Base-by-base conservation (phyloP, 306 rosid species). In the Sicyos baderoa region DNA sequence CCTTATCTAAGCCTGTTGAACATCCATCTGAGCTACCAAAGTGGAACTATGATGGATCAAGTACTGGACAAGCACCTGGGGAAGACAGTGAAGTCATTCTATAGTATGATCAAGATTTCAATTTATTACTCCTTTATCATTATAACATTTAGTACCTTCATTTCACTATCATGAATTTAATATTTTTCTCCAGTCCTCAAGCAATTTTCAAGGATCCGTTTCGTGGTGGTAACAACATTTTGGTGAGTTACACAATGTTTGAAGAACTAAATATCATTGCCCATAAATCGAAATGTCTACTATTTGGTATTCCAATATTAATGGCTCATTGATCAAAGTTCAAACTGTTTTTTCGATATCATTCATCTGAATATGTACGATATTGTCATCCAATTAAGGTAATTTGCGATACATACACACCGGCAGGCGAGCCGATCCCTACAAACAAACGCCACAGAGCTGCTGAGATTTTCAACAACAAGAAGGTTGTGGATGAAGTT, bases 31-130 rank as follows among this genome's bases (percentile, higher is more conserved):
- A 94, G 88, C 97, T 94, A 67, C 97, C 99, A 21, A 94, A 84
- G 77, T 94, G 99, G 99, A 94, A 94, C 66, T 94, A 88, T 54
- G 99, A 94, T 82, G 99, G 99, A 75, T 94, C 99, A 70, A 94
- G 99, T 81, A 90, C 99, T 17, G 97, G 99, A 56, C 99, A 94
- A 78, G 99, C 99, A 76, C 97, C 96, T 0, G 99, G 99, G 13
- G 97, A 90, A 75, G 99, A 94, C 59, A 94, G 99, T 86, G 99
- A 94, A 94, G 97, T 94, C 72, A 94, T 94, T 79, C 76, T 94
- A 85, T 90, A 90, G 99, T 94, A 90, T 86, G 97, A 79, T 65
- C 75, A 70, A 15, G 60, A 27, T 67, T 74, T 76, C 73, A 60
- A 76, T 27, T 27, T 12, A 53, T 7, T n/a, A 9, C 50, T 27